A percentile compares a stretch with the other conserved stretches of the same genome.
Evolutionary conservation across 805 yeast species (phyloP).

Genomic region (Suhomyces pyralidae): DNA sequence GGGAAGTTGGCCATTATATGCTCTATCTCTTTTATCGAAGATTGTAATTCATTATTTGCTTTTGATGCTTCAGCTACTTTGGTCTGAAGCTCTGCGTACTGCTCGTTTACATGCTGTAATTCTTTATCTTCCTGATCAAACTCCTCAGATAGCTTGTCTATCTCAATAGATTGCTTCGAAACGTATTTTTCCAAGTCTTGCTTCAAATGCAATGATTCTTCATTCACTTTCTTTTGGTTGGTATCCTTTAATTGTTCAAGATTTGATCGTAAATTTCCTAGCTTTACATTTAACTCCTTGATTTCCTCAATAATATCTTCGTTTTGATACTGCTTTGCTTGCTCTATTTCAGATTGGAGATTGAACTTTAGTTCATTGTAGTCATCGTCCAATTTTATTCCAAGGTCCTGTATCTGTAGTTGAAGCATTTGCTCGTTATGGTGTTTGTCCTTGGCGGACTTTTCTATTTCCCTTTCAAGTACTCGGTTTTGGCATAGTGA

Average conservation of each 20-base stretch:
- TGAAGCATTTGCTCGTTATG: constrained; percentile 28
- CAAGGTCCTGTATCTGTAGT: constrained; percentile 28
- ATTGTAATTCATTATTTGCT: constrained; percentile 4
- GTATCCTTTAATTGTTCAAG: constrained; percentile 5
- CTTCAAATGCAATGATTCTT: constrained; percentile 14
- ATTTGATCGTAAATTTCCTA: constrained; percentile 4
- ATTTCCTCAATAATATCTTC: constrained; percentile 18
- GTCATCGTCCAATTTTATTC: constrained; percentile 23
- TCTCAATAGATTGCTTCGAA: constrained; percentile 15
- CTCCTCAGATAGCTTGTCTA: constrained; percentile 23
- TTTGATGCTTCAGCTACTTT: constrained; percentile 4
- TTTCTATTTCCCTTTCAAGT: constrained; percentile 7
- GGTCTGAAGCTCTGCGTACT: constrained; percentile 3
- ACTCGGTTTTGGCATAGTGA: constrained; percentile 3
- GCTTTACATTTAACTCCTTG: constrained; percentile 11
- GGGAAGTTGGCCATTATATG: constrained; percentile 16
- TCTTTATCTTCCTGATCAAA: constrained; percentile 23
- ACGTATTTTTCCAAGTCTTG: constrained; percentile 15
- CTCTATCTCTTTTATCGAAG: constrained; percentile 12
- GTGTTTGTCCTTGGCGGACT: constrained; percentile 19
- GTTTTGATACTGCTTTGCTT: constrained; percentile 23
- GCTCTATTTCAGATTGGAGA: constrained; percentile 29
- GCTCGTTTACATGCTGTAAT: constrained; percentile 13
- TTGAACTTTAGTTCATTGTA: constrained; percentile 33
- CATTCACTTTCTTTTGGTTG: constrained; percentile 14